Base-by-base conservation (phyloP, 1,284 basidiomycete species). In the Pseudozyma sp. region DNA sequence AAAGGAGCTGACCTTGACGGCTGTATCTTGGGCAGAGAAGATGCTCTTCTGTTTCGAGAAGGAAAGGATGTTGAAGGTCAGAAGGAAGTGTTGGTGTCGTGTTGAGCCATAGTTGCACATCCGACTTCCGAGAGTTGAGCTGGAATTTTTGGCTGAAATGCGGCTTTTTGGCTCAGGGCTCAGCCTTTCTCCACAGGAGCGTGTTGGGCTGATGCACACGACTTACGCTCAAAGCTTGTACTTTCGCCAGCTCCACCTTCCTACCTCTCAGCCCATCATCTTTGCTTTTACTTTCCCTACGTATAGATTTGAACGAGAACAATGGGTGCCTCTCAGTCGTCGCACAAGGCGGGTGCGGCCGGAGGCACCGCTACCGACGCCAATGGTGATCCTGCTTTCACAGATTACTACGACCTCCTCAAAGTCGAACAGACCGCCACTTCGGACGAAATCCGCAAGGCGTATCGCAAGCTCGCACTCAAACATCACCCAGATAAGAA, bases 401-500 rank as follows among this genome's bases (percentile, higher is more conserved):
- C 76, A 48, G 81, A 83, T 67, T 83, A 83, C 64, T 83, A 83
- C 59, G 73, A 77, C 55, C 76, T 84, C 11, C 65, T 84, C 52
- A 69, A 80, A 43, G 74, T 85, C 19, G 77, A 82, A 34, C 66
- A 75, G 53, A 76, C 71, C 2, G 83, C 81, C 21, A 72, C 78
- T 7, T 61, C 68, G 3, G 83, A 83, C 54, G 82, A 78, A 48
- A 84, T 85, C 47, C 79, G 80, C 56, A 81, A 80, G 49, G 78
- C 83, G 0, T 85, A 84, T 47, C 79, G 83, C 47, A 80, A 78
- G 52, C 78, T 84, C 9, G 86, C 86, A 1, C 78, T 86, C 40
- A 77, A 78, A 36, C 78, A 86, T 43, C 86, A 87, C 54, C 86
- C 86, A 0, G 86, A 87, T 77, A 87, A 87, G 80, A 87, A 87